Evolutionary conservation across 2,329 filamentous ascomycete species (phyloP).

Genomic region (Drechslerella stenobrocha): DNA sequence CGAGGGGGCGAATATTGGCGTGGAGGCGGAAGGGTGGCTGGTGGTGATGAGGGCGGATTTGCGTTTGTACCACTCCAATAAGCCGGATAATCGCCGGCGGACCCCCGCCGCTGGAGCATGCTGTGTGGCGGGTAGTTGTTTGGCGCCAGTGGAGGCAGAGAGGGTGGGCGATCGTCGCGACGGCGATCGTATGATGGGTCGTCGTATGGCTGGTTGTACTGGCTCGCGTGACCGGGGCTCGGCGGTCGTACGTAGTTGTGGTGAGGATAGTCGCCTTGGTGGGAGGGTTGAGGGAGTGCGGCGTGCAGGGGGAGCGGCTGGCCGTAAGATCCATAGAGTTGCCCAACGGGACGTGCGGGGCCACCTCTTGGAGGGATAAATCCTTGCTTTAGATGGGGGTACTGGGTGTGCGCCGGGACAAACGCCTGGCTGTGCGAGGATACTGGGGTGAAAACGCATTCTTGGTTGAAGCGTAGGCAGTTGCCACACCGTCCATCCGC

Average conservation of each 20-base stretch:
- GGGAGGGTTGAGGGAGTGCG: slow-evolving; percentile 44
- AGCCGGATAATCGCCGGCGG: slow-evolving; percentile 50
- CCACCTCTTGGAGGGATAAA: slow-evolving; percentile 54
- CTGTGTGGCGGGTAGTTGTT: slow-evolving; percentile 50
- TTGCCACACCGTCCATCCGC: slow-evolving; percentile 73
- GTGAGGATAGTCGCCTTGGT: slow-evolving; percentile 50
- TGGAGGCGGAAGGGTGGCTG: slow-evolving; percentile 43
- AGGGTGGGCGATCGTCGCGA: slow-evolving; percentile 54
- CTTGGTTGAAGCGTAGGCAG: slow-evolving; percentile 73
- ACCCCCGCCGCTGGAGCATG: slow-evolving; percentile 49
- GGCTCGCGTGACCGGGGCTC: slow-evolving; percentile 24
- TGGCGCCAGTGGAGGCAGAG: slow-evolving; percentile 55
- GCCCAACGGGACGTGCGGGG: slow-evolving; percentile 52
- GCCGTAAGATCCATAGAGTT: slow-evolving; percentile 57
- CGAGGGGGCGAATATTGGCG: slow-evolving; percentile 43
- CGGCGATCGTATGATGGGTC: slow-evolving; percentile 52
- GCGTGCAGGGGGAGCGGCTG: slow-evolving; percentile 54
- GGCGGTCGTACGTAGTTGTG: slow-evolving; percentile 34
- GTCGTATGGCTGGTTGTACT: slow-evolving; percentile 48
- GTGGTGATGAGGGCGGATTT: slow-evolving; percentile 38
- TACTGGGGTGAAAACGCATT: slow-evolving; percentile 76
- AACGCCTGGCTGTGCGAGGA: slow-evolving; percentile 74
- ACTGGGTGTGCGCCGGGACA: slow-evolving; percentile 71
- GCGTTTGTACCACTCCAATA: slow-evolving; percentile 37
- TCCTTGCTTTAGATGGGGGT: slow-evolving; percentile 60